Evolutionary conservation across 2,329 filamentous ascomycete species (phyloP), one percentile per base, ranked within the genome.

Genomic region (Trichoderma citrinoviride): DNA sequence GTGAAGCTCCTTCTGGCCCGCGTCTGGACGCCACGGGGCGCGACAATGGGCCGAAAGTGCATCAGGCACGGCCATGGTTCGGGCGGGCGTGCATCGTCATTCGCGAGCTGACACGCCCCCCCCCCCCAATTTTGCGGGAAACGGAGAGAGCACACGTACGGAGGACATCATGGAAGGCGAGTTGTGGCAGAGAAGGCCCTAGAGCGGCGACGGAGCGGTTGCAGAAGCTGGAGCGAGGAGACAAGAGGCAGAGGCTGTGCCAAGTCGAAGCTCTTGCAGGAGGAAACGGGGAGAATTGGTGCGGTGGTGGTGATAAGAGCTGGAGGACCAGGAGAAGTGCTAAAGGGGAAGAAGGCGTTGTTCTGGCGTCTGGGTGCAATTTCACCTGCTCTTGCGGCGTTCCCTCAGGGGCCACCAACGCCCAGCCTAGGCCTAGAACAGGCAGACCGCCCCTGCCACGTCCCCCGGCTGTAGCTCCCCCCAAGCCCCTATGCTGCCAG

Each of bases 131-230:
- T 44, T 46, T 52, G 44, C 55, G 43, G 50, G n/a, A 21, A 27
- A 41, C 25, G 29, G 50, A 29, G 40, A n/a, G 37, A 29, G 29
- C 37, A 27, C 7, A 66, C 64, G 14, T 66, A 65, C 61, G 61
- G 71, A 70, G 63, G 70, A 72, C 71, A 72, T 72, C 54, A 68
- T 71, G 68, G 65, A 27, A 44, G 66, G 65, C 43, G 44, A 49
- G 41, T 33, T 49, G 41, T 46, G 40, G 27, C 37, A 44, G 40
- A 17, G 33, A 33, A 27, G 40, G 37, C 46, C 52, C 17, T 47
- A 25, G 29, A 66, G 40, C 61, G 65, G 65, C 60, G 66, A 57
- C 15, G 15, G 50, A 49, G 44, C 19, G 52, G 27, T n/a, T 53
- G 65, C 14, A 40, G 23, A 43, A 55, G 44, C 46, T 23, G 62